Evolutionary conservation across 805 yeast genomes (phyloP), one percentile per base, ranked within the genome.

Genomic region (Nakazawaea peltata): DNA sequence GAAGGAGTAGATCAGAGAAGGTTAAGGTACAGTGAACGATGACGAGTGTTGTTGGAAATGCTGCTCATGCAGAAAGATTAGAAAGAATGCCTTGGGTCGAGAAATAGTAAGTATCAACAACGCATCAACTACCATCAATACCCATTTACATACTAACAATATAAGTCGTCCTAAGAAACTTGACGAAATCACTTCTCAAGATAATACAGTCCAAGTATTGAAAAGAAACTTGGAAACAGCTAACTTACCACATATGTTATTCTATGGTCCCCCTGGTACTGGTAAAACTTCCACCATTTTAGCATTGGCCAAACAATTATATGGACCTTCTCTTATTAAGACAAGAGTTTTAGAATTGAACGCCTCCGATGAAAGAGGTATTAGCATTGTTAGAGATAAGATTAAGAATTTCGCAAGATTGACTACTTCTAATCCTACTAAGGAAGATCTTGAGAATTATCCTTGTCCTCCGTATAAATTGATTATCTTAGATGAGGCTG

Each of bases 391-490:
- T 11, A 68, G 95, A 47, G 86, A 83, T 46, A 84, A 84, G 50
- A 76, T 85, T 45, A 85, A 85, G 59, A 81, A 74, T 50, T 85
- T 86, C 57, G 97, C 97, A 12, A 67, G 95, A 41, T 61, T 87
- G 30, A 72, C 87, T 0, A 85, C 88, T 1, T 80, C 96, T 0
- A 81, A 81, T 41, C 94, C 97, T 1, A 53, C 82, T 1, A 63
- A 67, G 12, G 80, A 77, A 27, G 92, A 82, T 47, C 57, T 71
- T 33, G 72, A 63, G 27, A 70, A 76, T 14, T 88, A 87, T 59
- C 96, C 97, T 2, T 90, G 97, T 53, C 97, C 98, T 1, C 97
- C 97, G 4, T 92, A 84, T 59, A 92, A 92, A 54, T 76, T 92
- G 48, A 81, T 92, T 44, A 84, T 92, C 28, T 61, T 92, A 36